Conservation (phyloP, 2,329 filamentous ascomycete species). For the Diaporthe sp. region DNA sequence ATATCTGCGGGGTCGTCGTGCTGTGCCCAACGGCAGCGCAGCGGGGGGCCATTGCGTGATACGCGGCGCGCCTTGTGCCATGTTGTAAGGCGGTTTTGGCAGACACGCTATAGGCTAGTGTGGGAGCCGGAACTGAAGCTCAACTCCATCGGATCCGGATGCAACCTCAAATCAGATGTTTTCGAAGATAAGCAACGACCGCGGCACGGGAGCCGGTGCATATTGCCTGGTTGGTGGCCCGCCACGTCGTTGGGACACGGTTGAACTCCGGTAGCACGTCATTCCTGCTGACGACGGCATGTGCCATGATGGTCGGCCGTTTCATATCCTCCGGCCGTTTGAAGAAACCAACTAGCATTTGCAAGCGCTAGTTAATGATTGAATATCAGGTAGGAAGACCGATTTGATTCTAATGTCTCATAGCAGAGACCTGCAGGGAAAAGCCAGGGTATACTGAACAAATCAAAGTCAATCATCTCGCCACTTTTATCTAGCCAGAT, state of each 20-base stretch:
- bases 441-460: no score
- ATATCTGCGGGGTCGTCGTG: conserved; percentile 38
- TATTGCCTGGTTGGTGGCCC: not conserved
- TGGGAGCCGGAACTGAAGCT: not conserved
- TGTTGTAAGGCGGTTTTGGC: conserved; percentile 24
- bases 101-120: conserved; percentile 19
- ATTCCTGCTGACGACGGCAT: not conserved
- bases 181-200: conserved; percentile 7
- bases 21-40: conserved; percentile 16
- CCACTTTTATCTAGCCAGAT: no score
- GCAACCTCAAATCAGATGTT: conserved; percentile 23
- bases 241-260: not conserved
- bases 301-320: not conserved
- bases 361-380: not conserved
- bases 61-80: conserved; percentile 38
- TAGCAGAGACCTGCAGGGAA: no score
- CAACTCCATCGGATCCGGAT: conserved; percentile 26
- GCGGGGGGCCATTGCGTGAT: conserved; percentile 38
- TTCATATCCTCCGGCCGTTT: not conserved
- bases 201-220: not conserved
- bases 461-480: no score
- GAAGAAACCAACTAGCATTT: not conserved
- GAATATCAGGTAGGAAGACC: no score
- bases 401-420: no score
- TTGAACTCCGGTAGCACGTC: conserved; percentile 1